Evolutionary conservation across 2,329 filamentous ascomycete species (phyloP).

Genomic region (Diaporthe sp.): DNA sequence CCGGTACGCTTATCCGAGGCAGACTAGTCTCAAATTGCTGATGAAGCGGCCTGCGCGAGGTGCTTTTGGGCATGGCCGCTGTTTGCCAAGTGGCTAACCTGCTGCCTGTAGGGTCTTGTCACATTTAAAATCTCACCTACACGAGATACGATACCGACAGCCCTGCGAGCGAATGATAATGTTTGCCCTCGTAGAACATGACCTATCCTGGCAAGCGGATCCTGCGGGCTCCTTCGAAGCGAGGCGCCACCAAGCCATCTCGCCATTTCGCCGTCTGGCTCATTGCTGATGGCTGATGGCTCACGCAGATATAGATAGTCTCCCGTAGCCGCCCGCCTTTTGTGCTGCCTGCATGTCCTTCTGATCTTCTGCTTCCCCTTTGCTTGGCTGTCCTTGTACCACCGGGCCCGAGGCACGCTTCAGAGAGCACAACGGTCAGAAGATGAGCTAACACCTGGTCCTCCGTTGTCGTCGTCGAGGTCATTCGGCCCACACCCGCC

Average conservation of each 20-base stretch:
- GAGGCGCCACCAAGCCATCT: conserved; percentile 4
- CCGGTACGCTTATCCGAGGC: conserved; percentile 12
- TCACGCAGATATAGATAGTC: not conserved
- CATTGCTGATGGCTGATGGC: not conserved
- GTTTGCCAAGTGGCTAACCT: conserved; percentile 8
- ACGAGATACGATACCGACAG: not conserved
- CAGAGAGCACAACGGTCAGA: not conserved
- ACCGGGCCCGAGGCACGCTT: not conserved
- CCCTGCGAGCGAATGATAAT: not conserved
- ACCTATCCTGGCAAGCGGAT: conserved; percentile 10
- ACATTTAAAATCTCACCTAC: conserved; percentile 9
- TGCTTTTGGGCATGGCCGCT: conserved; percentile 1
- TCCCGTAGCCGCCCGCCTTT: not conserved
- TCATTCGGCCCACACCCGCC: not conserved
- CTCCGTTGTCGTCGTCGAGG: not conserved
- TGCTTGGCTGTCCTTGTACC: not conserved
- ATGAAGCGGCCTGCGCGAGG: not conserved
- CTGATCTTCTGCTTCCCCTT: conserved; percentile 1
- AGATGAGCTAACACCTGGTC: conserved; percentile 3
- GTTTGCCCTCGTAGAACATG: not conserved
- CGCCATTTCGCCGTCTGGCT: not conserved
- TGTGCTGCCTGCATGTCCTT: not conserved
- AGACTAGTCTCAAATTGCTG: conserved; percentile 1
- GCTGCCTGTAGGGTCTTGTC: not conserved
- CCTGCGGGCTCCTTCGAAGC: not conserved